Conservation (phyloP, 2,329 filamentous ascomycete species). For the Rhinocladiella mackenziei region DNA sequence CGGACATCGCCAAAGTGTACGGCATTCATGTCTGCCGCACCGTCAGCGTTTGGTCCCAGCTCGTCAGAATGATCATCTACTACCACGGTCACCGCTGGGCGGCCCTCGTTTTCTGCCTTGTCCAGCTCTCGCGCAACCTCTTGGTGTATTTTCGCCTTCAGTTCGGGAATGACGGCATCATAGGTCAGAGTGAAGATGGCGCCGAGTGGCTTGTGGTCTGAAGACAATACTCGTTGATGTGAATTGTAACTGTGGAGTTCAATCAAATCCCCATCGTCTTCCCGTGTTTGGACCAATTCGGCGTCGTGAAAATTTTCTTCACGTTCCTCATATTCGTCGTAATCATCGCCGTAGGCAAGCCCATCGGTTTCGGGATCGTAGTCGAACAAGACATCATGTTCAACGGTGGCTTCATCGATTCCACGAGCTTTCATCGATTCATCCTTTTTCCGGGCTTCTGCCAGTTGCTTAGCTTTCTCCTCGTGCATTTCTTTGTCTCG, state of each 20-base stretch:
- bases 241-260: constrained; percentile 70
- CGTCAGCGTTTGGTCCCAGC: constrained; percentile 41
- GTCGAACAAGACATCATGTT: constrained; percentile 81
- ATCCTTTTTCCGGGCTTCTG: constrained; percentile 66
- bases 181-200: constrained; percentile 81
- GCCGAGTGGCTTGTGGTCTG: constrained; percentile 89
- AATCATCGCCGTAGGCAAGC: constrained; percentile 47
- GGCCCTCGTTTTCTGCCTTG: constrained; percentile 82
- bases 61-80: constrained; percentile 57
- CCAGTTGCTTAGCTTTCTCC: constrained; percentile 58
- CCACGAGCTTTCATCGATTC: constrained; percentile 81
- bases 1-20: constrained; percentile 75
- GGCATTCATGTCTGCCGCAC: constrained; percentile 44
- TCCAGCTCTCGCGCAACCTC: constrained; percentile 87
- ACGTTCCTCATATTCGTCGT: constrained; percentile 54
- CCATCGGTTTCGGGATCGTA: constrained; percentile 81
- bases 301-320: constrained; percentile 33
- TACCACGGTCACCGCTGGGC: constrained; percentile 77
- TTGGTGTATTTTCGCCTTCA: constrained; percentile 78
- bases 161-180: constrained; percentile 76
- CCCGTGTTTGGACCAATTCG: constrained; percentile 29
- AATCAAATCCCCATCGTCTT: constrained; percentile 47
- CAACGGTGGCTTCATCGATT: constrained; percentile 66
- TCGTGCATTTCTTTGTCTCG: constrained; percentile 66
- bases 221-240: constrained; percentile 84